phyloP scores from a whole-genome alignment of 2,329 filamentous ascomycete genomes.

The Calonectria fujianensis region DNA sequence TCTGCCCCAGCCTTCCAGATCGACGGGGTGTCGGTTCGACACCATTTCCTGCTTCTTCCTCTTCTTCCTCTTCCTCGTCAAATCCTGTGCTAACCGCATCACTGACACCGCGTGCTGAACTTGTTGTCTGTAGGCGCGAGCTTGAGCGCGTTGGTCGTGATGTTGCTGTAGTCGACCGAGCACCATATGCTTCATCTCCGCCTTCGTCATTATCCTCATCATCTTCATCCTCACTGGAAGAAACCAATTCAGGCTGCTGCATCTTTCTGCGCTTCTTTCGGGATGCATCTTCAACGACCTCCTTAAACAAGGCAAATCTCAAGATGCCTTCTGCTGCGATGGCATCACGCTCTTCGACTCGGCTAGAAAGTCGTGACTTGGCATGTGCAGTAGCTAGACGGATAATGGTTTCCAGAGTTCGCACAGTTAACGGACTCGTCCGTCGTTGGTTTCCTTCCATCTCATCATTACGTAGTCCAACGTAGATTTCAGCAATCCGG shows the following conservation, averaged over 20 bases:
- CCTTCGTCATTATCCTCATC: slow-evolving; percentile 73
- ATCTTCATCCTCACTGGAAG: slow-evolving; percentile 74
- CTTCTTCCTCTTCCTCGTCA: slow-evolving; percentile 66
- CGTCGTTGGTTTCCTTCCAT: slow-evolving; percentile 94
- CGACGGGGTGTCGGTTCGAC: slow-evolving; percentile 63
- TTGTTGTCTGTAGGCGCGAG: slow-evolving; percentile 50
- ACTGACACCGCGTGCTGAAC: slow-evolving; percentile 48
- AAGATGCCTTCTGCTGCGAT: slow-evolving; percentile 91
- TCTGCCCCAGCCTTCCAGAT: slow-evolving; percentile 63
- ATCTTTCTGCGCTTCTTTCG: slow-evolving; percentile 88
- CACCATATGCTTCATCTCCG: slow-evolving; percentile 75
- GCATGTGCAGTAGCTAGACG: slow-evolving; percentile 97
- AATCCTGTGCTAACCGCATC: slow-evolving; percentile 54
- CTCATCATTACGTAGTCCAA: slow-evolving; percentile 94
- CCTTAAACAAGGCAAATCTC: slow-evolving; percentile 97
- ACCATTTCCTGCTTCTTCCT: slow-evolving; percentile 62
- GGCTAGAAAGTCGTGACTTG: slow-evolving; percentile 90
- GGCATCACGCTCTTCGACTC: slow-evolving; percentile 93
- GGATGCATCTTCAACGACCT: slow-evolving; percentile 87
- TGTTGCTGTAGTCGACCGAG: slow-evolving; percentile 51
- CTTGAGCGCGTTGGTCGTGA: slow-evolving; percentile 58
- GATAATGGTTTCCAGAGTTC: slow-evolving; percentile 98
- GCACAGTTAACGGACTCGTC: slow-evolving; percentile 95
- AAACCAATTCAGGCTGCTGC: slow-evolving; percentile 74
- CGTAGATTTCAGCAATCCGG: slow-evolving; percentile 93